phyloP scores from a whole-genome alignment of 306 rosid species.

The Purshia tridentata region DNA sequence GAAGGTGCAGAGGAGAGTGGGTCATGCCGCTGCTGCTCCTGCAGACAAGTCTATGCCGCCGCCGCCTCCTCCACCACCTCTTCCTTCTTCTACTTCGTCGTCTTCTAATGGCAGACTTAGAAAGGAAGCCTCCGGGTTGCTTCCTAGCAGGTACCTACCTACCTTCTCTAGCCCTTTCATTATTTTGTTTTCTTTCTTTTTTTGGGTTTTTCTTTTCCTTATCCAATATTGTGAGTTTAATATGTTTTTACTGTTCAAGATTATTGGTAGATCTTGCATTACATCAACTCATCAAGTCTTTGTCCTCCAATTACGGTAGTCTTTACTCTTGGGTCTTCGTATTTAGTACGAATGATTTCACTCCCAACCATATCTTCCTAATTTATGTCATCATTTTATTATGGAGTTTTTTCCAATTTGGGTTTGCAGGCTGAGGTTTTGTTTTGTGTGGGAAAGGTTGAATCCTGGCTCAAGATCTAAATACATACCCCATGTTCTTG shows the following conservation, averaged over 20 bases:
- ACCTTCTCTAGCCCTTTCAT: background rate
- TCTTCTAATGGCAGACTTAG: slow-evolving; percentile 37
- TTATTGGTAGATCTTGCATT: background rate
- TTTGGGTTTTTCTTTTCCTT: background rate
- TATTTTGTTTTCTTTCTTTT: slow-evolving; percentile 2
- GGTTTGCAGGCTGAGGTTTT: background rate
- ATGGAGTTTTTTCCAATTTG: background rate
- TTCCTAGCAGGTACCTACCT: slow-evolving; percentile 42
- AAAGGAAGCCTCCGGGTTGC: slow-evolving; percentile 41
- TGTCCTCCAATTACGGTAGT: background rate
- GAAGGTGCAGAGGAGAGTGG: slow-evolving; percentile 35
- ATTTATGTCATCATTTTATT: background rate
- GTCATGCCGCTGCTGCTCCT: background rate
- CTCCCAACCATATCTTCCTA: background rate
- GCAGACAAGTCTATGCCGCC: slow-evolving; percentile 35
- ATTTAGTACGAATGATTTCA: background rate
- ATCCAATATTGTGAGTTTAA: background rate
- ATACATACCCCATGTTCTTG: background rate
- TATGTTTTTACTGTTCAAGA: background rate
- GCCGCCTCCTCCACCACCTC: slow-evolving; percentile 45
- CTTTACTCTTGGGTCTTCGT: background rate
- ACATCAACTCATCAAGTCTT: no score
- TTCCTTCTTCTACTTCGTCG: slow-evolving; percentile 34
- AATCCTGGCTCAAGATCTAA: slow-evolving; percentile 8
- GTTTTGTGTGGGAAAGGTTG: background rate